Evolutionary conservation across 1,139 yeast species (phyloP).

Genomic region (Debaryomyces robertsiae): DNA sequence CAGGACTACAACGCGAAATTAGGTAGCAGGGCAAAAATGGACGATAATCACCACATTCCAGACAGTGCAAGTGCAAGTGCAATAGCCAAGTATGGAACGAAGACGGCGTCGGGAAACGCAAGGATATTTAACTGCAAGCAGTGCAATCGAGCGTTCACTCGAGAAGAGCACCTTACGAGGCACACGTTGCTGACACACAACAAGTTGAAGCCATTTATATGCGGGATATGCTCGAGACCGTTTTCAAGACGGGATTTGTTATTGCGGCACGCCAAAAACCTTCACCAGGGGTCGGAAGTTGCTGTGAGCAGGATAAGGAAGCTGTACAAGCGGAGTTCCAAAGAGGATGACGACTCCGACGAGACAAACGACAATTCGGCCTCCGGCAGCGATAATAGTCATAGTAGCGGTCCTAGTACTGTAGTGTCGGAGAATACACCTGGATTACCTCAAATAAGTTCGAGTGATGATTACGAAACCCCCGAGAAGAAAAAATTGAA

Average conservation of each 20-base stretch:
- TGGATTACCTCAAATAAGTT: conserved; percentile 4
- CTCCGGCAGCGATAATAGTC: conserved; percentile 2
- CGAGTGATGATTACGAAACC: conserved; percentile 24
- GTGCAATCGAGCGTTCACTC: conserved; percentile 49
- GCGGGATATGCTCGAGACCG: conserved; percentile 94
- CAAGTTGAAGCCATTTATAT: conserved; percentile 58
- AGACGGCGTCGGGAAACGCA: conserved; percentile 49
- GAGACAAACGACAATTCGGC: conserved; percentile 2
- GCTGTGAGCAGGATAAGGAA: conserved; percentile 50
- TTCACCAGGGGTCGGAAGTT: conserved; percentile 69
- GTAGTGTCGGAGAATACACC: not conserved
- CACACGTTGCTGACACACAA: conserved; percentile 50
- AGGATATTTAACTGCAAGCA: conserved; percentile 45
- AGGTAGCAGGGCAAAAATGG: no score
- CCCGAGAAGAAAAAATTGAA: conserved; percentile 40
- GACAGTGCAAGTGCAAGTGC: conserved; percentile 2
- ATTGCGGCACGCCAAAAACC: conserved; percentile 88
- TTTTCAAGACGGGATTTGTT: conserved; percentile 91
- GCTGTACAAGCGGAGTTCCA: conserved; percentile 29
- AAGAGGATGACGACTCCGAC: conserved; percentile 17
- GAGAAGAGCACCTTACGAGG: conserved; percentile 51
- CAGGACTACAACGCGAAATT: no score
- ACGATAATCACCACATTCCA: conserved; percentile 1
- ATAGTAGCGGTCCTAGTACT: not conserved
- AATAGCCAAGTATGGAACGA: conserved; percentile 38